A percentile compares a stretch with the other conserved stretches of the same genome.
phyloP scores from a whole-genome alignment of 2,329 filamentous ascomycete genomes.

The Clarireedia hainanense region DNA sequence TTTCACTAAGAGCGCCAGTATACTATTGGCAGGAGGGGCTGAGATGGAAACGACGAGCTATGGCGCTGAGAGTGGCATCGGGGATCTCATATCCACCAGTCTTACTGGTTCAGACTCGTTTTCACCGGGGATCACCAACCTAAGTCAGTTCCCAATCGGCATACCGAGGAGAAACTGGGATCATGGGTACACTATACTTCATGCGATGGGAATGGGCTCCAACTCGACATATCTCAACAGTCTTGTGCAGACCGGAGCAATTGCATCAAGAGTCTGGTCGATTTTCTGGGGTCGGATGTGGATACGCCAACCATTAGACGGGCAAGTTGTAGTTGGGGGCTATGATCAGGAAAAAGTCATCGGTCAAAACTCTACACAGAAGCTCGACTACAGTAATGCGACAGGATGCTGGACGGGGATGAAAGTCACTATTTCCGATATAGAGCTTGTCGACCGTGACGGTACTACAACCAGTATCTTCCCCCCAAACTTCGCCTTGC shows the following conservation, averaged over 20 bases:
- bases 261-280: not conserved
- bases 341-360: conserved; percentile 2
- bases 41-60: not conserved
- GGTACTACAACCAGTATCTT: not conserved
- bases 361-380: not conserved
- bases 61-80: not conserved
- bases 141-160: not conserved
- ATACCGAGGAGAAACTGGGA: not conserved
- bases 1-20: not conserved
- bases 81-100: not conserved
- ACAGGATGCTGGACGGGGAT: conserved; percentile 3
- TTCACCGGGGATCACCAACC: not conserved
- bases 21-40: not conserved
- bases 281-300: conserved; percentile 5
- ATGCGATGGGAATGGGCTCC: not conserved
- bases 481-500: not conserved
- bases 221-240: not conserved
- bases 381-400: not conserved
- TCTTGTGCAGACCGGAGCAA: not conserved
- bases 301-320: not conserved
- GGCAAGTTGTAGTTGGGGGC: not conserved
- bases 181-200: conserved; percentile 1
- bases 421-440: conserved; percentile 2
- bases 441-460: not conserved
- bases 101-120: not conserved